Evolutionary conservation across 2,329 filamentous ascomycete genomes (phyloP).

Genomic region (Ramichloridium luteum): DNA sequence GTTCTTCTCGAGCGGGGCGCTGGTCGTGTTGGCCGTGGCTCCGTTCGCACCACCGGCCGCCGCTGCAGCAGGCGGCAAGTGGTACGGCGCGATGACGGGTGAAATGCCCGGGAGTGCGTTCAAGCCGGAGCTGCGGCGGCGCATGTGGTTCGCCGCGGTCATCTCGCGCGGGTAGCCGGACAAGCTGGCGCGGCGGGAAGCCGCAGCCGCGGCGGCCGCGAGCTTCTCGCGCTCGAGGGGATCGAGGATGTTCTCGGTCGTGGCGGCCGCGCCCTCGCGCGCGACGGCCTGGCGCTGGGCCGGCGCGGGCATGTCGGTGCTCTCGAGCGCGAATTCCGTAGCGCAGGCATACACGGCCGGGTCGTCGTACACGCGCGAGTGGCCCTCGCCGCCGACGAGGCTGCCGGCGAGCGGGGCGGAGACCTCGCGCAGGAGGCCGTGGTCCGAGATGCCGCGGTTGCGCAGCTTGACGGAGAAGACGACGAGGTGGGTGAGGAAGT

Average conservation of each 20-base stretch:
- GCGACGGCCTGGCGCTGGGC: not conserved
- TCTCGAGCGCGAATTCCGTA: conserved; percentile 36
- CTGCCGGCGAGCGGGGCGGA: conserved; percentile 80
- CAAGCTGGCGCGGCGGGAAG: conserved; percentile 14
- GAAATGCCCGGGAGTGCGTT: conserved; percentile 20
- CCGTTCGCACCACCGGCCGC: too few species aligned
- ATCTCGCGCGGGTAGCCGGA: conserved; percentile 20
- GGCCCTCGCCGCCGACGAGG: conserved; percentile 82
- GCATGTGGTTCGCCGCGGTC: conserved; percentile 23
- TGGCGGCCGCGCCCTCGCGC: conserved; percentile 2
- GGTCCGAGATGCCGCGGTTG: conserved; percentile 84
- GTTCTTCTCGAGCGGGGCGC: conserved; percentile 47
- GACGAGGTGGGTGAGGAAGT: conserved; percentile 86
- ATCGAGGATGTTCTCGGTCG: conserved; percentile 6
- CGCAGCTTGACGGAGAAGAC: conserved; percentile 88
- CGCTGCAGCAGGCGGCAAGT: conserved; percentile 18
- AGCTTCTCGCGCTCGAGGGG: conserved; percentile 10
- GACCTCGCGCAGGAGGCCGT: conserved; percentile 83
- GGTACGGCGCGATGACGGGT: conserved; percentile 28
- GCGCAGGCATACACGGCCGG: conserved; percentile 62
- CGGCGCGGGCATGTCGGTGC: conserved; percentile 24
- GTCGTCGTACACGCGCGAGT: conserved; percentile 88
- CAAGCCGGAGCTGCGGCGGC: conserved; percentile 18
- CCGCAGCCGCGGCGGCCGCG: conserved; percentile 13
- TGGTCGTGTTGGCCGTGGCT: not conserved